These are phyloP conservation scores for Polytrichum formosum DNA, from an alignment of 225 moss, liverwort and hornwort genomes.

Conservation along the genomic window DNA sequence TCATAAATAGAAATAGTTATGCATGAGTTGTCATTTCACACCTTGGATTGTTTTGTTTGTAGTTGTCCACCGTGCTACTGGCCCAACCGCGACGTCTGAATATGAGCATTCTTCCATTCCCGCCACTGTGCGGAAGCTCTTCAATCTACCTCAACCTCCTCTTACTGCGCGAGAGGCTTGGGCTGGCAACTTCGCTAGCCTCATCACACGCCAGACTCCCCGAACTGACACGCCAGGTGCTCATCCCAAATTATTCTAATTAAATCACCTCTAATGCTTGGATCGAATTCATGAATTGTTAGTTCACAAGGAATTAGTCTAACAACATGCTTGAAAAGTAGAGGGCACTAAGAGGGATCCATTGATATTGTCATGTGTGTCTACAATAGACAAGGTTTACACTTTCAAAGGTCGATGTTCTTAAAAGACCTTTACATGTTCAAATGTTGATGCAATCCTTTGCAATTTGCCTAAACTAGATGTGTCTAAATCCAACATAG, in stretches of 20 bases:
- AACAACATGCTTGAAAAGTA: too few species aligned
- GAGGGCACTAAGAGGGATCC: not conserved
- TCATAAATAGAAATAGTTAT: too few species aligned
- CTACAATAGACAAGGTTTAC: not conserved
- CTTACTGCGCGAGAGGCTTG: constrained; percentile 64
- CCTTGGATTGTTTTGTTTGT: constrained; percentile 1
- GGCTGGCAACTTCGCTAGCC: constrained; percentile 68
- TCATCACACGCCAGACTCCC: constrained; percentile 43
- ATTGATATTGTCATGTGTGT: not conserved
- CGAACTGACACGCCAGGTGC: constrained; percentile 68
- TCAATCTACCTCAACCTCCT: constrained; percentile 46
- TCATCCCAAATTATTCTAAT: not conserved
- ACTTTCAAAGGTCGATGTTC: too few species aligned
- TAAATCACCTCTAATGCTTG: too few species aligned
- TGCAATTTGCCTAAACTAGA: too few species aligned
- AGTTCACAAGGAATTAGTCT: not conserved
- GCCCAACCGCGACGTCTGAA: constrained; percentile 56
- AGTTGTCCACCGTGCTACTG: constrained; percentile 63
- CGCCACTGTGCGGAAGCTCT: constrained; percentile 61
- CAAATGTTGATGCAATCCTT: too few species aligned
- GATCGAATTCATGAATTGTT: constrained; percentile 12
- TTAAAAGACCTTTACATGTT: too few species aligned
- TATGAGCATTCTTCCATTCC: constrained; percentile 76
- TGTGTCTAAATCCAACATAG: too few species aligned
- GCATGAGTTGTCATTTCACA: too few species aligned